Evolutionary conservation across 768 basidiomycete species (phyloP).

Genomic region (Tephrocybe rancida): DNA sequence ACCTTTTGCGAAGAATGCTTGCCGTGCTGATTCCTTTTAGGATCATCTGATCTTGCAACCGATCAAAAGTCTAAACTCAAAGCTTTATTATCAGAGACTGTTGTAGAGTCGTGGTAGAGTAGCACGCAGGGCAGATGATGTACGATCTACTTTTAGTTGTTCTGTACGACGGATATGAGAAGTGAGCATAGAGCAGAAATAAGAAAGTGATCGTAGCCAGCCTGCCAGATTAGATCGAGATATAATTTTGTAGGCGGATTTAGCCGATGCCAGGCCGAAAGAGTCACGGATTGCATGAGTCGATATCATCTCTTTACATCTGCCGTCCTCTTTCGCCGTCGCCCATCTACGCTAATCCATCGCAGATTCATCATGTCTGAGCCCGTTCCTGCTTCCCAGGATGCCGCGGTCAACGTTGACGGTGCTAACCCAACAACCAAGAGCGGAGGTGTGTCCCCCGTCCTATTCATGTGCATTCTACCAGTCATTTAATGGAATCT

Average conservation of each 20-base stretch:
- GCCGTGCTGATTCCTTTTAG: too few relatives aligned
- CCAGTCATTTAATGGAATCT: not conserved
- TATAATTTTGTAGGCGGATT: conserved; percentile 16
- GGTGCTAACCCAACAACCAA: conserved; percentile 41
- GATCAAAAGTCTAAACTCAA: too few relatives aligned
- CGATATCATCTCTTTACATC: conserved; percentile 19
- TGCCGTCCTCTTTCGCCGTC: not conserved
- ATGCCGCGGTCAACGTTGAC: conserved; percentile 18
- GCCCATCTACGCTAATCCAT: conserved; percentile 6
- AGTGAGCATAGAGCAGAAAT: too few relatives aligned
- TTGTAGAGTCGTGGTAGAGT: too few relatives aligned
- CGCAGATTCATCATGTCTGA: conserved; percentile 13
- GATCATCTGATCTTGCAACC: too few relatives aligned
- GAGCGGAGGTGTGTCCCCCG: conserved; percentile 36
- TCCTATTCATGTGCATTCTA: not conserved
- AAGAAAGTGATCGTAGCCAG: too few relatives aligned
- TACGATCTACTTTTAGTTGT: too few relatives aligned
- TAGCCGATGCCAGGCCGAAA: conserved; percentile 15
- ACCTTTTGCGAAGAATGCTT: too few relatives aligned
- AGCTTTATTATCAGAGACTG: too few relatives aligned
- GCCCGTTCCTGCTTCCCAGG: not conserved
- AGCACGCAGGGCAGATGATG: too few relatives aligned
- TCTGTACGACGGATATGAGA: too few relatives aligned
- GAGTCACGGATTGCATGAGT: conserved; percentile 19
- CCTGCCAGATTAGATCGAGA: conserved; percentile 25